These are phyloP conservation scores for Gloeophyllum trabeum DNA, from an alignment of 768 basidiomycete species.

Conservation along the genomic window DNA sequence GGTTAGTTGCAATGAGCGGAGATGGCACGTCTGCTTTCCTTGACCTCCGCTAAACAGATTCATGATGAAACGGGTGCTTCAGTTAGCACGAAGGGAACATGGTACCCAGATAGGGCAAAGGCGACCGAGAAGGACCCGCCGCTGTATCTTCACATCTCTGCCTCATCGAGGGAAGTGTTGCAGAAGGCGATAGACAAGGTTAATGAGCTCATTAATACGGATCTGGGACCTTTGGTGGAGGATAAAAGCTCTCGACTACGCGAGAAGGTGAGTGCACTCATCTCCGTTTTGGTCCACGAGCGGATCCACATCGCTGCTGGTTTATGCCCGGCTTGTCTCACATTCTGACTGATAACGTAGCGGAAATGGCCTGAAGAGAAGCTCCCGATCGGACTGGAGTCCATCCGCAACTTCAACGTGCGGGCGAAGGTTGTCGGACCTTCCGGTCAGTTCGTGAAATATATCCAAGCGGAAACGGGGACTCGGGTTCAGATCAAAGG, in stretches of 20 bases:
- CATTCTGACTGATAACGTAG: conserved; percentile 23
- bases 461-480: conserved; percentile 92
- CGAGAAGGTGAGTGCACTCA: conserved; percentile 38
- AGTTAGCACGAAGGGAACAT: conserved; percentile 86
- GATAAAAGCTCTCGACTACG: conserved; percentile 60
- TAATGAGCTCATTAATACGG: conserved; percentile 61
- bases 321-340: background rate
- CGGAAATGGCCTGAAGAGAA: conserved; percentile 99
- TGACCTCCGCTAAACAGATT: conserved; percentile 39
- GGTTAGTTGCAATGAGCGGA: conserved; percentile 33
- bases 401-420: conserved; percentile 93
- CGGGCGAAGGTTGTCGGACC: conserved; percentile 97
- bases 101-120: conserved; percentile 90
- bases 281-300: background rate
- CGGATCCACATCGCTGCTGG: background rate
- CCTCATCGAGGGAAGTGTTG: conserved; percentile 51
- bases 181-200: conserved; percentile 60
- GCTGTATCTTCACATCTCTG: conserved; percentile 88
- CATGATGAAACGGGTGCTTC: conserved; percentile 87
- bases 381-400: conserved; percentile 78
- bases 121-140: conserved; percentile 91
- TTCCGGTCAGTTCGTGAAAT: conserved; percentile 95
- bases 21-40: background rate
- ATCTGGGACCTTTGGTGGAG: conserved; percentile 74
- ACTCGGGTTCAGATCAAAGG: conserved; percentile 98